Percentiles rank a stretch among this genome's conserved stretches.
Conservation (phyloP, 495 filamentous ascomycete genomes). For the Neurospora sp. region DNA sequence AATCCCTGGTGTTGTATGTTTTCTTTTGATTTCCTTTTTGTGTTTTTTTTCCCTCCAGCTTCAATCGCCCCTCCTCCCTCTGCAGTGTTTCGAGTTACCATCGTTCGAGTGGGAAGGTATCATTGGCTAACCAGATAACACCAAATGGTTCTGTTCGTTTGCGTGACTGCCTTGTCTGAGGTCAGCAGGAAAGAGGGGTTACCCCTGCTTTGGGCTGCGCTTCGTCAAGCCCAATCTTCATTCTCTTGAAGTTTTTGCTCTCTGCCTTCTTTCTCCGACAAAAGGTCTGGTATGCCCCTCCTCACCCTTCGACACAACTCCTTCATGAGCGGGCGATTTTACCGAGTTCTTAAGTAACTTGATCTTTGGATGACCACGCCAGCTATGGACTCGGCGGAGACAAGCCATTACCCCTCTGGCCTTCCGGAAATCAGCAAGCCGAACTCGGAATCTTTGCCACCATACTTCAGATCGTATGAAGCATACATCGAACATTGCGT, state of each 20-base stretch:
- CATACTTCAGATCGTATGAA: not conserved
- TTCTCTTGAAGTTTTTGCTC: not conserved
- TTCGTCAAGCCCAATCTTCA: not conserved
- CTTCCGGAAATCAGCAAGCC: not conserved
- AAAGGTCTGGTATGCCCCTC: not conserved
- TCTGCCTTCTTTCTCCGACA: not conserved
- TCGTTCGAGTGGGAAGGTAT: not conserved
- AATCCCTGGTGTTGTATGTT: constrained; percentile 30
- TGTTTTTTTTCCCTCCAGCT: not conserved
- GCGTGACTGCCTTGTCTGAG: not conserved
- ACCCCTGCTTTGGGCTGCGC: not conserved
- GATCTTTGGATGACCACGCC: not conserved
- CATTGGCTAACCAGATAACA: not conserved
- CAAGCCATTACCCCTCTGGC: not conserved
- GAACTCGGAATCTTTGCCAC: not conserved
- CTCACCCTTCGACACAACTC: not conserved
- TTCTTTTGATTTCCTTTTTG: not conserved
- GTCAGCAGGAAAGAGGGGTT: not conserved
- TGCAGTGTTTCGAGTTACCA: not conserved
- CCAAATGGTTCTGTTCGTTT: not conserved
- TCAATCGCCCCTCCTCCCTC: not conserved
- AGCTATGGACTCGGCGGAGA: not conserved
- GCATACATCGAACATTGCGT: not conserved
- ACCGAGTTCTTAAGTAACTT: not conserved
- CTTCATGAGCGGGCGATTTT: not conserved